Base-by-base conservation (phyloP, 805 yeast species). In the Saccharomycopsis sp. region DNA sequence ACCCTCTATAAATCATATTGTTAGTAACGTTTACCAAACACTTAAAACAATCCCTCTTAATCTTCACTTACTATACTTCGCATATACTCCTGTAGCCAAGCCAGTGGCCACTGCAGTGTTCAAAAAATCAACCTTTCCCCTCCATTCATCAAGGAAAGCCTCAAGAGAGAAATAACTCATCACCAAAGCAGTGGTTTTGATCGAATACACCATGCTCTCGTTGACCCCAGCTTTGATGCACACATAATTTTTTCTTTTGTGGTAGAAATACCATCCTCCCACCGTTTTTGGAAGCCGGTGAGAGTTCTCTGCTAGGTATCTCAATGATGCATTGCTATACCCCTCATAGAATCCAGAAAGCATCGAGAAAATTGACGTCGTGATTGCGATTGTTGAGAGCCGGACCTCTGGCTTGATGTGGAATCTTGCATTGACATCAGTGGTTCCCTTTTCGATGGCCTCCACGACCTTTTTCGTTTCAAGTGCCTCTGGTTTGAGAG, bases 221-320 rank as follows among this genome's bases (percentile, higher is more conserved):
- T 71, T 72, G 61, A 81, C 70, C 0, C 88, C 89, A 24, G 75
- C 74, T 58, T 79, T 75, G 40, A 86, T 69, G 70, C 89, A 81
- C 34, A 85, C 87, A 68, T 87, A 87, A 70, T 87, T 86, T 72
- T 88, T 89, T 61, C 89, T 78, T 70, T 87, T 89, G 70, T 89
- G 94, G 70, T 89, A 89, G 67, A 85, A 86, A 66, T 86, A 89
- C 97, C 96, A 89, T 0, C 92, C 94, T 20, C 89, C 91, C 56
- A 82, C 85, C 0, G 85, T 82, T 21, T 70, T 76, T 5, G 97
- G 97, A 58, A 90, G 71, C 55, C 97, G 68, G 67, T 89, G 96
- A 14, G 94, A 86, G 65, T 89, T 89, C 63, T 87, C 89, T 1
- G 91, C 90, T 52, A 89, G 73, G 64, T 79, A 89, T 50, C 82